Evolutionary conservation across 441 rosid genomes (phyloP), one percentile per base, ranked within the genome.

Genomic region (Euphorbia schlechtendalii): DNA sequence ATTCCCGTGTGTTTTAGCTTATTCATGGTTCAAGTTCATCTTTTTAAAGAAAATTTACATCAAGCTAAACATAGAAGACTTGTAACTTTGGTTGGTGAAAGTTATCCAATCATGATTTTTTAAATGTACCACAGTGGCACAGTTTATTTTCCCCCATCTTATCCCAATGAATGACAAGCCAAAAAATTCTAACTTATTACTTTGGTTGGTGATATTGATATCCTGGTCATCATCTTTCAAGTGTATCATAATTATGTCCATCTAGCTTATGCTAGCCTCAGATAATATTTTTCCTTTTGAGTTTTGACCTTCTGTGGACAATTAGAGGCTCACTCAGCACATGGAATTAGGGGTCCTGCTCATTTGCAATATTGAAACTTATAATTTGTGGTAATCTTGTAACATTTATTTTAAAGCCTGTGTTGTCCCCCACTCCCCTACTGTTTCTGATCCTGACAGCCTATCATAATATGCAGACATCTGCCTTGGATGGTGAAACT

Each of bases 401-500:
- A 18, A 32, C 41, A 28, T 46, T 51, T 9, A 1, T 20, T 17
- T 51, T 68, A 3, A 53, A 54, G 46, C 28, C 24, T 13, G 3
- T 36, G 6, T 30, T 51, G 9, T 56, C 3, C 53, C 20, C 45
- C 51, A 34, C 40, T 34, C 4, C 53, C 20, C 45, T 0, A 25
- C 30, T 57, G 66, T 68, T 70, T 64, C 14, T 43, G 62, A 51
- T 56, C 54, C 62, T 69, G 60, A 73, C 46, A 58, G 32, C 73
- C 67, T 61, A 67, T 40, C 62, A 56, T 61, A 58, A 73, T 77
- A 61, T 79, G 74, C 87, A 91, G 98, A 95, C 99, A 36, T 73
- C 99, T 73, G 99, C 98, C 61, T 73, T 95, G 41, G 99, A 95
- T 65, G 99, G 98, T 75, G 99, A 95, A 83, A 95, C 89, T 58